These are phyloP conservation scores for Lolium perenne DNA, from an alignment of 176 grass and related monocot species.

Conservation along the genomic window DNA sequence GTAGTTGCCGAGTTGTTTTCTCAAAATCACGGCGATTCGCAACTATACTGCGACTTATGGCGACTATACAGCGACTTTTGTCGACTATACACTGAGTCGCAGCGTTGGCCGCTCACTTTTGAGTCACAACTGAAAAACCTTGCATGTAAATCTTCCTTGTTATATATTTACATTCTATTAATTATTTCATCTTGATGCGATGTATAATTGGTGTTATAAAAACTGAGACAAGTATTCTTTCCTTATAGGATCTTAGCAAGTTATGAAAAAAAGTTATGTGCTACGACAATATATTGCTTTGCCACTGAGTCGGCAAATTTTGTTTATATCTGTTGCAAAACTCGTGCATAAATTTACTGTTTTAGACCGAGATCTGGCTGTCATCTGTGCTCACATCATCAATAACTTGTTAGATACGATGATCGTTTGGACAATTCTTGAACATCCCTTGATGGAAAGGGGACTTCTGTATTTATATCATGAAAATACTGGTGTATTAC, in stretches of 20 bases:
- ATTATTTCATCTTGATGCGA: slow-evolving; percentile 15
- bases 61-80: too few species aligned
- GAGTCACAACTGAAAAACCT: too few species aligned
- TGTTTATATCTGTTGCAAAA: neutral
- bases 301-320: neutral
- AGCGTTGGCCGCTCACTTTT: too few species aligned
- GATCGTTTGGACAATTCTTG: neutral
- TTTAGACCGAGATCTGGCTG: slow-evolving; percentile 17
- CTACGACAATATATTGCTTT: neutral
- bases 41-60: too few species aligned
- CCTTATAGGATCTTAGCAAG: neutral
- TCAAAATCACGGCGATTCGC: too few species aligned
- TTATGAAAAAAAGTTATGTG: neutral
- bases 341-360: slow-evolving; percentile 1
- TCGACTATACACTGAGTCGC: too few species aligned
- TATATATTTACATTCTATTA: slow-evolving; percentile 1
- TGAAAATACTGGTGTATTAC: slow-evolving; percentile 15
- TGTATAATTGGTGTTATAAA: slow-evolving; percentile 19
- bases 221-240: neutral
- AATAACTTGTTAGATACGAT: neutral
- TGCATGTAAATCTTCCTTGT: slow-evolving; percentile 5
- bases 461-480: slow-evolving; percentile 31
- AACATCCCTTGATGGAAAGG: slow-evolving; percentile 11
- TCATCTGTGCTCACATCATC: neutral
- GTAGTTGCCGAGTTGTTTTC: too few species aligned